Evolutionary conservation across 2,329 filamentous ascomycete genomes (phyloP).

Genomic region (Diplodia sapinea): DNA sequence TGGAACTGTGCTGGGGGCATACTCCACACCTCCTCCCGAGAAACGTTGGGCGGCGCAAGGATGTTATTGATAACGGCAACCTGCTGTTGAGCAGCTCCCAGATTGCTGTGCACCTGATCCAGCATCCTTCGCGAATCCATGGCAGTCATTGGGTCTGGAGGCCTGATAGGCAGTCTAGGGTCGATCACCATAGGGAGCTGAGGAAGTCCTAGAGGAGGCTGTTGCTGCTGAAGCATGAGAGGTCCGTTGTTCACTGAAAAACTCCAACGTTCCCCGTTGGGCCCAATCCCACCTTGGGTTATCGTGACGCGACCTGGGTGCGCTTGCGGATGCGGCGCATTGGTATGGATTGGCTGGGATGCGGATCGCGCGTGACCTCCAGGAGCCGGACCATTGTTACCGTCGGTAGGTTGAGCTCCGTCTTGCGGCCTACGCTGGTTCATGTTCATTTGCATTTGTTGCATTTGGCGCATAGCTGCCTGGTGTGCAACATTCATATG

Average conservation of each 20-base stretch:
- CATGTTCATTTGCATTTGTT: conserved; percentile 16
- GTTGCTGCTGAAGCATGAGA: conserved; percentile 37
- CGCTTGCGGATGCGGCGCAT: conserved; percentile 37
- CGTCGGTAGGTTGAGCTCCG: neutral
- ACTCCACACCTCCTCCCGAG: conserved; percentile 4
- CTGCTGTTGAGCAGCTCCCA: conserved; percentile 14
- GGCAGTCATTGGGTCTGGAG: neutral
- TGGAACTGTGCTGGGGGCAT: conserved; percentile 12
- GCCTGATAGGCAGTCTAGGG: neutral
- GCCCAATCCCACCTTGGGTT: conserved; percentile 57
- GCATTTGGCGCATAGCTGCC: conserved; percentile 17
- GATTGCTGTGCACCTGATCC: conserved; percentile 19
- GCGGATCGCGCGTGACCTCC: conserved; percentile 11
- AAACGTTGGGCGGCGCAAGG: conserved; percentile 20
- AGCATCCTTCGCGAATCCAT: conserved; percentile 21
- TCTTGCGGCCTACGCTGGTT: conserved; percentile 4
- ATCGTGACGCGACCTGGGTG: conserved; percentile 43
- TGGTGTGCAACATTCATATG: conserved; percentile 21
- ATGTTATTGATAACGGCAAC: conserved; percentile 20
- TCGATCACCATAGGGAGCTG: conserved; percentile 13
- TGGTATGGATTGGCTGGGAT: neutral
- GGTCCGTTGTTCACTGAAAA: conserved; percentile 58
- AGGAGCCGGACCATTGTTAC: conserved; percentile 4
- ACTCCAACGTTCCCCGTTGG: conserved; percentile 60
- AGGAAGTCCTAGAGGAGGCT: conserved; percentile 1